Conservation (phyloP, 371 early-diverging fungal species). For the Rhizopus arrhizus region DNA sequence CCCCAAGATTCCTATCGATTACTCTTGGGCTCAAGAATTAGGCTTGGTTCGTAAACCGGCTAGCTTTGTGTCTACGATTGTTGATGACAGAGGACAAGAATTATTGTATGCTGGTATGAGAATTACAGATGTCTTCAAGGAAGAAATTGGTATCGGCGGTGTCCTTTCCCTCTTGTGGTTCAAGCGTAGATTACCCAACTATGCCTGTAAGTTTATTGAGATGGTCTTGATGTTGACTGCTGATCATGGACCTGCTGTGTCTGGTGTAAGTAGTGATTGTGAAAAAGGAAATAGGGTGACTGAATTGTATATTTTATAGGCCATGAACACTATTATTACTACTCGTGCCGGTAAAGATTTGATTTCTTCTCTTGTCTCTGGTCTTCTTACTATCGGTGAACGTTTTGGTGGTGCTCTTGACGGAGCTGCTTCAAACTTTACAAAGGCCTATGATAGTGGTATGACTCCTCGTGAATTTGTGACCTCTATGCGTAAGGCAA, state of each 20-base stretch:
- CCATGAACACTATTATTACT: slow-evolving; percentile 98
- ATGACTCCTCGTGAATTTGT: slow-evolving; percentile 91
- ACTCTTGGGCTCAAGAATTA: slow-evolving; percentile 97
- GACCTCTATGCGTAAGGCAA: slow-evolving; percentile 86
- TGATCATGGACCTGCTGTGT: slow-evolving; percentile 91
- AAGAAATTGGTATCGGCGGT: slow-evolving; percentile 97
- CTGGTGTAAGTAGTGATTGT: slow-evolving; percentile 46
- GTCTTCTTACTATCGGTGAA: slow-evolving; percentile 95
- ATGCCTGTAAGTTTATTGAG: slow-evolving; percentile 96
- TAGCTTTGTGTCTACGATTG: slow-evolving; percentile 96
- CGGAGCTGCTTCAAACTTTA: slow-evolving; percentile 92
- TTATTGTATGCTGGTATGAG: slow-evolving; percentile 97
- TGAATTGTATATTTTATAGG: slow-evolving; percentile 46
- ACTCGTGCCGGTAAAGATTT: slow-evolving; percentile 98
- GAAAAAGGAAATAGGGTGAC: background rate
- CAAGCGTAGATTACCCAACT: slow-evolving; percentile 93
- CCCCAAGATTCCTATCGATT: slow-evolving; percentile 99
- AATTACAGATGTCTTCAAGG: slow-evolving; percentile 96
- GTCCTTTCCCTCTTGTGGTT: slow-evolving; percentile 97
- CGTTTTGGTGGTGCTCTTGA: slow-evolving; percentile 98
- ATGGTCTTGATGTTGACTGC: slow-evolving; percentile 99
- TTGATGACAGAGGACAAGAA: slow-evolving; percentile 98
- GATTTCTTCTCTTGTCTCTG: slow-evolving; percentile 91
- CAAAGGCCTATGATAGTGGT: slow-evolving; percentile 87
- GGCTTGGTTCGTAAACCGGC: slow-evolving; percentile 99